These are phyloP conservation scores for Aspergillus phoenicis DNA, from an alignment of 2,329 filamentous ascomycete genomes.

Conservation along the genomic window DNA sequence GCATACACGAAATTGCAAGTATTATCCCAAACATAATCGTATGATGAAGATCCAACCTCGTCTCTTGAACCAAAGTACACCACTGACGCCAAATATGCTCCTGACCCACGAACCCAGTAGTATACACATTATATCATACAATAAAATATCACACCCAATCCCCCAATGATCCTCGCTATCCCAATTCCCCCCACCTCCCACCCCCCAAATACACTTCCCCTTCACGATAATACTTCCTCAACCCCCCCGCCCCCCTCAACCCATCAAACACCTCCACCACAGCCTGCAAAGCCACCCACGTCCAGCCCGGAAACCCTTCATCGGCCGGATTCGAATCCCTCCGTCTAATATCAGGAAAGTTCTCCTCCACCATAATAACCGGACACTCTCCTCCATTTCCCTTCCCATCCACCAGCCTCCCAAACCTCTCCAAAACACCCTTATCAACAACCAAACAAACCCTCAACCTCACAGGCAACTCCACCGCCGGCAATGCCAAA, in stretches of 20 bases:
- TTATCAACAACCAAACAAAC: constrained; percentile 34
- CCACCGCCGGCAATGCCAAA: constrained; percentile 27
- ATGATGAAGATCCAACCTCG: too few species aligned
- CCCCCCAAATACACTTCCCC: constrained; percentile 28
- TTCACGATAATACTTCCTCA: constrained; percentile 29
- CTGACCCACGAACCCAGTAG: background rate
- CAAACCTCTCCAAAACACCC: constrained; percentile 24
- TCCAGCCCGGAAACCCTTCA: constrained; percentile 29
- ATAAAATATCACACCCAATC: too few species aligned
- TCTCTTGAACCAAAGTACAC: too few species aligned
- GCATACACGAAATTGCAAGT: too few species aligned
- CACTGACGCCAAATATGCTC: too few species aligned
- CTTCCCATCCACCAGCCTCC: constrained; percentile 16
- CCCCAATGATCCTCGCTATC: too few species aligned
- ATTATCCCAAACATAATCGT: too few species aligned
- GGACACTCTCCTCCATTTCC: constrained; percentile 21
- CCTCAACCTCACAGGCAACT: constrained; percentile 31
- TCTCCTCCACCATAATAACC: constrained; percentile 34
- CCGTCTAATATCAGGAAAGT: constrained; percentile 29
- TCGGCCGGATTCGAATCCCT: constrained; percentile 17
- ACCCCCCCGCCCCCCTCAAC: constrained; percentile 25
- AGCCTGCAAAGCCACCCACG: constrained; percentile 27
- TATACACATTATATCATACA: background rate
- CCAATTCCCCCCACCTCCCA: constrained; percentile 23
- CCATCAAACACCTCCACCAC: constrained; percentile 33